A percentile compares a stretch with the other conserved stretches of the same genome.
phyloP scores from a whole-genome alignment of 2,329 filamentous ascomycete genomes.

The Exophiala sp. region DNA sequence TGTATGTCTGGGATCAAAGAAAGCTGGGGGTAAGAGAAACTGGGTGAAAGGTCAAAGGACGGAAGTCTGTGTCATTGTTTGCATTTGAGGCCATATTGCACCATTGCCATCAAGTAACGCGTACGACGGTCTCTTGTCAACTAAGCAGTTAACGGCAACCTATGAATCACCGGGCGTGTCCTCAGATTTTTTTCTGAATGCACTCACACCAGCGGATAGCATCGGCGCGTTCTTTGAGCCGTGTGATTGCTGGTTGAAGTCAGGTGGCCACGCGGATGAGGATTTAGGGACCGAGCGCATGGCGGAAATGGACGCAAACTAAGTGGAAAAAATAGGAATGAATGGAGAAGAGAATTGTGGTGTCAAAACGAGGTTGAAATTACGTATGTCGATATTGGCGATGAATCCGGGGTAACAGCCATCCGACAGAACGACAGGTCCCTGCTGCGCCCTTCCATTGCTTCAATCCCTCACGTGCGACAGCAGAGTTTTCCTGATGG shows the following conservation, averaged over 20 bases:
- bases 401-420: slow-evolving; percentile 10
- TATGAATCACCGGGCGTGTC: slow-evolving; percentile 17
- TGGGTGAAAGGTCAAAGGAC: slow-evolving; percentile 8
- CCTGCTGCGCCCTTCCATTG: neutral
- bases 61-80: slow-evolving; percentile 26
- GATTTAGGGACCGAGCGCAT: neutral
- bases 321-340: neutral
- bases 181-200: slow-evolving; percentile 5
- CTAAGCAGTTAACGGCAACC: slow-evolving; percentile 27
- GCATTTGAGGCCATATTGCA: slow-evolving; percentile 10
- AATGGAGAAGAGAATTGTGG: slow-evolving; percentile 8
- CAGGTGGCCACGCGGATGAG: neutral
- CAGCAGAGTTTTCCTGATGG: slow-evolving; percentile 9
- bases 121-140: slow-evolving; percentile 15
- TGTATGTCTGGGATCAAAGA: slow-evolving; percentile 12
- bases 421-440: neutral
- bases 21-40: slow-evolving; percentile 29
- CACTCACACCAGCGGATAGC: neutral
- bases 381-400: slow-evolving; percentile 16
- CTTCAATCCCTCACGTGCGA: slow-evolving; percentile 8
- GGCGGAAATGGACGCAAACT: neutral
- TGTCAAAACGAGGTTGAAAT: slow-evolving; percentile 17
- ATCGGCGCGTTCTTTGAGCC: neutral
- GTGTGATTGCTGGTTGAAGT: neutral
- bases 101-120: slow-evolving; percentile 15